phyloP scores from a whole-genome alignment of 108 stramenopile species.

The Stephanodiscus minutulus region DNA sequence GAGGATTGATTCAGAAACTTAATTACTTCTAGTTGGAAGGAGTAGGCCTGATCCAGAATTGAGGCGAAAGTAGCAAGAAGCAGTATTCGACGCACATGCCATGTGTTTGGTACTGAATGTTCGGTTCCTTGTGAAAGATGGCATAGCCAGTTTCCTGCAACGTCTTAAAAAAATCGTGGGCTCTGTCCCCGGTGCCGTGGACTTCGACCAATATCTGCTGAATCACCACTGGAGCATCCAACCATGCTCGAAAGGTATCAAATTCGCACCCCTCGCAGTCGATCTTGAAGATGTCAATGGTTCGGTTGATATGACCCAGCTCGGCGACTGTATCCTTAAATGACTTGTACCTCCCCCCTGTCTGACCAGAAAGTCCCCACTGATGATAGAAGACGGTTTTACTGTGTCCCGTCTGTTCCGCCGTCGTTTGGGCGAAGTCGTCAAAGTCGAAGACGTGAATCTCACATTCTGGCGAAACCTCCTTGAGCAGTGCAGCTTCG shows the following conservation, averaged over 20 bases:
- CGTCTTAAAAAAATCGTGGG: neutral
- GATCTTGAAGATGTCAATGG: slow-evolving; percentile 54
- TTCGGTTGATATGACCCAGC: slow-evolving; percentile 34
- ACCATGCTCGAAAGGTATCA: slow-evolving; percentile 48
- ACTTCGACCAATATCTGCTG: slow-evolving; percentile 19
- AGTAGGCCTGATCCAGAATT: neutral
- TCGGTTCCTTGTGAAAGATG: slow-evolving; percentile 52
- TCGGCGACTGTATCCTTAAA: slow-evolving; percentile 40
- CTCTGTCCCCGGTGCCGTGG: neutral
- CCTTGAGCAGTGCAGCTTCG: slow-evolving; percentile 26
- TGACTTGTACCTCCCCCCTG: slow-evolving; percentile 31
- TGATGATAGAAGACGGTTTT: slow-evolving; percentile 10
- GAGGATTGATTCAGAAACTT: too few relatives aligned
- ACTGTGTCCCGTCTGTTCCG: neutral
- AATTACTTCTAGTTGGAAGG: too few relatives aligned
- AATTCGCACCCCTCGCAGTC: slow-evolving; percentile 61
- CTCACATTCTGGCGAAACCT: slow-evolving; percentile 38
- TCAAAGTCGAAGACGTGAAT: slow-evolving; percentile 58
- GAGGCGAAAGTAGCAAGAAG: slow-evolving; percentile 1
- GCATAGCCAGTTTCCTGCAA: slow-evolving; percentile 24
- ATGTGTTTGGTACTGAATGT: slow-evolving; percentile 18
- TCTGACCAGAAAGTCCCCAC: slow-evolving; percentile 34
- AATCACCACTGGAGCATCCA: slow-evolving; percentile 4
- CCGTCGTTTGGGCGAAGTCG: slow-evolving; percentile 5
- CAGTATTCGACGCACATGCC: slow-evolving; percentile 10